These are phyloP conservation scores for Didymella pinodella DNA, from an alignment of 2,329 filamentous ascomycete species.

Conservation along the genomic window DNA sequence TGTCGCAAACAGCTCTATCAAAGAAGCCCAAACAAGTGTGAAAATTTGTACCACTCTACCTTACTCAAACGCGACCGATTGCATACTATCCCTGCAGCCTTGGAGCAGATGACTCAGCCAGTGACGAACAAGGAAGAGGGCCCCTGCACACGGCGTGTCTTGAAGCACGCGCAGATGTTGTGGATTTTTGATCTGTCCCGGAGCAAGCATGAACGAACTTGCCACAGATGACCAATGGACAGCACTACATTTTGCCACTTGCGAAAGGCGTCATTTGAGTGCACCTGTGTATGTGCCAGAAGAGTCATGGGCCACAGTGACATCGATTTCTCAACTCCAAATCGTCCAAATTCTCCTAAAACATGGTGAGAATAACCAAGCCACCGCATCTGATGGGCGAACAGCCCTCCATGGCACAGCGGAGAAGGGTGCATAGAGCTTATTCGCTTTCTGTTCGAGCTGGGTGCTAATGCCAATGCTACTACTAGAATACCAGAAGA, in stretches of 20 bases:
- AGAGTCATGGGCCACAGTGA: not conserved
- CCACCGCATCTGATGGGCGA: not conserved
- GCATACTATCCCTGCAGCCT: not conserved
- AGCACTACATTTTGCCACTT: not conserved
- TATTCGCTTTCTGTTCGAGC: not conserved
- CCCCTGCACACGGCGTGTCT: not conserved
- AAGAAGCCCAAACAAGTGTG: not conserved
- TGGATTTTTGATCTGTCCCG: not conserved
- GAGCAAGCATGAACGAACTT: not conserved
- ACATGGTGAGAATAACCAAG: not conserved
- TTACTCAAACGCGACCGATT: not conserved
- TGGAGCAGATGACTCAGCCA: not conserved
- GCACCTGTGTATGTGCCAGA: not conserved
- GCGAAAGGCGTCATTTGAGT: not conserved
- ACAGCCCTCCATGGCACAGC: not conserved
- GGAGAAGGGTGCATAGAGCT: not conserved
- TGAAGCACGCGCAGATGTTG: not conserved
- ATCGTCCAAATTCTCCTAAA: not conserved
- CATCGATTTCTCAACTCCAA: not conserved
- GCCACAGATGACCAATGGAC: not conserved
- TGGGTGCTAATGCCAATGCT: not conserved
- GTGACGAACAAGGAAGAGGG: not conserved
- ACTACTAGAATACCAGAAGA: not conserved
- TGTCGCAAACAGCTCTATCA: not conserved
- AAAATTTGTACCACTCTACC: not conserved